Conservation (phyloP, 805 yeast genomes). For the Zygosaccharomyces gambellarensis region DNA sequence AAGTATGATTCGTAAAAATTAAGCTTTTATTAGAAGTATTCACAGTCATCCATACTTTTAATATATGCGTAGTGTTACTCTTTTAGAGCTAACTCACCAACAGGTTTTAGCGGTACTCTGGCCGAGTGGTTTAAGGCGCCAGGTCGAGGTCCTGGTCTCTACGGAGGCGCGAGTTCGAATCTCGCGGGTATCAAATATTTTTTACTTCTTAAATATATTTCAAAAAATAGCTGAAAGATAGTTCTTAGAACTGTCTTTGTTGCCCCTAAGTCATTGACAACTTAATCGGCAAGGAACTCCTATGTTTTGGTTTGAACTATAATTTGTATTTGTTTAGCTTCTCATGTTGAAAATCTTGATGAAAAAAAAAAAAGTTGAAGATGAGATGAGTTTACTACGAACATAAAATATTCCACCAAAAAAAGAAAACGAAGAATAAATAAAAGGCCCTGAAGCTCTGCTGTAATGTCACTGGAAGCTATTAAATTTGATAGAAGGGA, state of each 20-base stretch:
- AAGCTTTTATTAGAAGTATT: too few relatives aligned
- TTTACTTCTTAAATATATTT: too few relatives aligned
- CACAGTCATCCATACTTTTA: too few relatives aligned
- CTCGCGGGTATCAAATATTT: conserved; percentile 67
- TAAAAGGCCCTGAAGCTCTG: not conserved
- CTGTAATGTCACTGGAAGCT: conserved; percentile 49
- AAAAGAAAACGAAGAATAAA: not conserved
- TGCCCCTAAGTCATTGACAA: not conserved
- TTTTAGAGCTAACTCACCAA: not conserved
- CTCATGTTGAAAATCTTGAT: too few relatives aligned
- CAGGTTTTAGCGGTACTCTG: conserved; percentile 46
- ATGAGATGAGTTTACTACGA: not conserved
- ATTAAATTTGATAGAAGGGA: conserved; percentile 52
- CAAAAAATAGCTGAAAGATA: too few relatives aligned
- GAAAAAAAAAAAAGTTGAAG: not conserved
- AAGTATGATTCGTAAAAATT: too few relatives aligned
- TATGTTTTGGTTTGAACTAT: not conserved
- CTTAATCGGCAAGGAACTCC: not conserved
- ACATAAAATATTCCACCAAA: not conserved
- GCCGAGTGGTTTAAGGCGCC: conserved; percentile 74
- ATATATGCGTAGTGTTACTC: too few relatives aligned
- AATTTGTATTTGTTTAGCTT: not conserved
- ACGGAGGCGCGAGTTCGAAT: conserved; percentile 86
- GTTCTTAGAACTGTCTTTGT: too few relatives aligned
- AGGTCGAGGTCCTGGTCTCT: conserved; percentile 77